Evolutionary conservation across 75 land plant species (phyloP), one percentile per base, ranked within the genome.

Genomic region (Azolla pinnata): DNA sequence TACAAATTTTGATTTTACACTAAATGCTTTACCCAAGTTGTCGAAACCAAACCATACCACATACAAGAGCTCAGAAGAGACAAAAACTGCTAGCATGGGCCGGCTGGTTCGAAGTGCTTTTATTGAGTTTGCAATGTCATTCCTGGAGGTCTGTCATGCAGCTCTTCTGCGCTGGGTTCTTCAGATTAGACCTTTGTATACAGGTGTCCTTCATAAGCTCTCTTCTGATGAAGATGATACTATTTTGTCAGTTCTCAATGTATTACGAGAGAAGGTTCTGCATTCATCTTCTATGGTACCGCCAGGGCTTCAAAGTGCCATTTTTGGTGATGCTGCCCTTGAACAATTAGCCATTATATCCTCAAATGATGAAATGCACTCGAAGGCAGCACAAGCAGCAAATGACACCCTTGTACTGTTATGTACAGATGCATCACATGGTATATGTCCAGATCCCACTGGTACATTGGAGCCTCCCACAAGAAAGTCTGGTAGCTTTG

Each of bases 121-220:
- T 75, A 66, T 88, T 31, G 82, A 78, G 38, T 93, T 93, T 73
- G 89, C 90, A 7, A 75, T 88, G 84, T 76, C 96, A 0, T 93
- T 93, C 65, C 67, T 93, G 63, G 96, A 84, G 44, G 77, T 77
- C 46, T 81, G 96, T 24, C 70, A 77, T 59, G 90, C 87, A 26
- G 76, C 82, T 31, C 75, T 88, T 31, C 62, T 88, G 54, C 68
- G 96, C 60, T 81, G 86, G 84, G 63, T 93, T 33, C 74, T 93
- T 48, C 98, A 85, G 61, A 87, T 83, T 66, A 79, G 67, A 50
- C 80, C 78, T 31, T 59, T 93, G 51, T 88, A 69, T 62, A 80
- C 75, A 19, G 79, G 90, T 20, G 78, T 93, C 10, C 75, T 93
- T 26, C 80, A 82, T 33, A 81, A 79, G 18, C 66, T 93, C n/a